Percentiles rank a stretch among this genome's conserved stretches.
Conservation (phyloP, 768 basidiomycete genomes). For the Pisolithus sp. region DNA sequence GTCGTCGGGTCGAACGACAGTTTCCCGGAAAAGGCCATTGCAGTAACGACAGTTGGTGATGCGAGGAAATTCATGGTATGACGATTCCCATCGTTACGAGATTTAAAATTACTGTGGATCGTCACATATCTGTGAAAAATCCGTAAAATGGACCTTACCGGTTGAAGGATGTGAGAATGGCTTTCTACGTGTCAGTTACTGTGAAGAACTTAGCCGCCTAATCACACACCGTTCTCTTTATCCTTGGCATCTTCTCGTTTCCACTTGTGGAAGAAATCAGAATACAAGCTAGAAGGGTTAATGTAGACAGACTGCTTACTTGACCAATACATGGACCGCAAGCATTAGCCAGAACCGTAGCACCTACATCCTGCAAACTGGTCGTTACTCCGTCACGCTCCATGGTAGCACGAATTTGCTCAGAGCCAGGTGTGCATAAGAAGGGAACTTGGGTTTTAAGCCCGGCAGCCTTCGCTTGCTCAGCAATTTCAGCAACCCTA, state of each 20-base stretch:
- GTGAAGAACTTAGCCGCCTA: background rate
- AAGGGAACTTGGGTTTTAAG: slow-evolving; percentile 81
- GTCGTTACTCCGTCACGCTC: slow-evolving; percentile 87
- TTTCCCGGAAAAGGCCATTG: slow-evolving; percentile 93
- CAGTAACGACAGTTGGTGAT: slow-evolving; percentile 94
- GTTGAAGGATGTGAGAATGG: slow-evolving; percentile 96
- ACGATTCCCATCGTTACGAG: slow-evolving; percentile 92
- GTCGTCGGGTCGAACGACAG: slow-evolving; percentile 90
- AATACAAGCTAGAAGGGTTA: slow-evolving; percentile 1
- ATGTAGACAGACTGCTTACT: slow-evolving; percentile 30
- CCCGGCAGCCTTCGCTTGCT: slow-evolving; percentile 82
- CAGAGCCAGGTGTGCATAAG: slow-evolving; percentile 85
- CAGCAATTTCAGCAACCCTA: slow-evolving; percentile 83
- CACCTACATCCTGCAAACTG: slow-evolving; percentile 83
- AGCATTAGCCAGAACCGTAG: slow-evolving; percentile 91
- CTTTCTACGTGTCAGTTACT: slow-evolving; percentile 33
- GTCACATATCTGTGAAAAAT: background rate
- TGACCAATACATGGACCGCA: slow-evolving; percentile 99
- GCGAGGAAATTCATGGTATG: slow-evolving; percentile 97
- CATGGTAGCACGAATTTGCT: slow-evolving; percentile 96
- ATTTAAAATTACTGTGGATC: slow-evolving; percentile 66
- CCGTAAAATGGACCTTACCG: slow-evolving; percentile 41
- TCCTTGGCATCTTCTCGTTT: slow-evolving; percentile 82
- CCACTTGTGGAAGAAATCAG: slow-evolving; percentile 52
- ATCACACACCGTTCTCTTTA: slow-evolving; percentile 77